A percentile compares a stretch with the other conserved stretches of the same genome.
Conservation (phyloP, 2,329 filamentous ascomycete genomes). For the Fusarium secorum region DNA sequence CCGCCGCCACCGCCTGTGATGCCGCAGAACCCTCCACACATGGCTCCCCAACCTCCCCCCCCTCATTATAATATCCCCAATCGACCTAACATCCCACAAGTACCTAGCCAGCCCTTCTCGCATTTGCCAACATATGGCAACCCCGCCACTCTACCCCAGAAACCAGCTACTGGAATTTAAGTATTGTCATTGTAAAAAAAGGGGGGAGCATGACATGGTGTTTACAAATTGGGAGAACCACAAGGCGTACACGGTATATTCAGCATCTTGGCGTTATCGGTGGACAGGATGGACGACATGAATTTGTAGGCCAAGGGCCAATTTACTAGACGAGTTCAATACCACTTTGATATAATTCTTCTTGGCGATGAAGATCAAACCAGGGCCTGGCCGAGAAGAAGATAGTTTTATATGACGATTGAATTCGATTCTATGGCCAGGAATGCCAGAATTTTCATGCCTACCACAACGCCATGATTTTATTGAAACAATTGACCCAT, state of each 20-base stretch:
- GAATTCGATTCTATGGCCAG: slow-evolving; percentile 48
- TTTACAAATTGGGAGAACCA: slow-evolving; percentile 40
- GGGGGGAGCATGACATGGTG: slow-evolving; percentile 42
- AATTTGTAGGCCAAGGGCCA: slow-evolving; percentile 42
- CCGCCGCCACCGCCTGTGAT: slow-evolving; percentile 52
- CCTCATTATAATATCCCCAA: slow-evolving; percentile 55
- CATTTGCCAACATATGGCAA: slow-evolving; percentile 66
- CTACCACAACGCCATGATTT: slow-evolving; percentile 52
- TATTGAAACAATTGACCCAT: slow-evolving; percentile 47
- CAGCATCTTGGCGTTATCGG: slow-evolving; percentile 53
- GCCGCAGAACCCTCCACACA: slow-evolving; percentile 49
- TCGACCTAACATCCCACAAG: slow-evolving; percentile 56
- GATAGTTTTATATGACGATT: slow-evolving; percentile 44
- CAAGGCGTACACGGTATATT: slow-evolving; percentile 48
- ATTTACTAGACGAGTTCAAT: slow-evolving; percentile 45
- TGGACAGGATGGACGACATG: slow-evolving; percentile 47
- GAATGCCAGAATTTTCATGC: slow-evolving; percentile 45
- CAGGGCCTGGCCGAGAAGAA: neutral
- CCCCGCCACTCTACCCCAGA: slow-evolving; percentile 66
- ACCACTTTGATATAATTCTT: slow-evolving; percentile 40
- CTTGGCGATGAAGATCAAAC: slow-evolving; percentile 6
- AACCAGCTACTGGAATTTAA: slow-evolving; percentile 61
- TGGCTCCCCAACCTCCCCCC: slow-evolving; percentile 51
- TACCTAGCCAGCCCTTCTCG: slow-evolving; percentile 56
- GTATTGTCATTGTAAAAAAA: slow-evolving; percentile 30